These are phyloP conservation scores for Fusarium agapanthi DNA, from an alignment of 2,329 filamentous ascomycete species.

Conservation along the genomic window DNA sequence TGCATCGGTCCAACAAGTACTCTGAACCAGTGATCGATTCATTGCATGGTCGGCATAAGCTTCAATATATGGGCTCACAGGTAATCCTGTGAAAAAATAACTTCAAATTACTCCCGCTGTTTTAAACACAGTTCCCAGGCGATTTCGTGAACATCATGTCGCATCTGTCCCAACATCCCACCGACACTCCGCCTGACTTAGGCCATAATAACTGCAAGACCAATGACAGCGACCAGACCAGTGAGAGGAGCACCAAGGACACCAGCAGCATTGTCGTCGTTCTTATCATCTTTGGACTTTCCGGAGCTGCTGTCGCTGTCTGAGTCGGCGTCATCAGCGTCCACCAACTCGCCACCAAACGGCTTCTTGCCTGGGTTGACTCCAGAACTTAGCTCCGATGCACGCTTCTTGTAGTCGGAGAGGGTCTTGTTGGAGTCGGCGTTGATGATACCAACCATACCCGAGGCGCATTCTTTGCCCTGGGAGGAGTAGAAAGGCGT, in stretches of 20 bases:
- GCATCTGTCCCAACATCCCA: neutral
- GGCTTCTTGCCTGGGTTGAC: slow-evolving; percentile 40
- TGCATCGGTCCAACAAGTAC: neutral
- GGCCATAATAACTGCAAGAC: slow-evolving; percentile 30
- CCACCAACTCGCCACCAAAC: slow-evolving; percentile 45
- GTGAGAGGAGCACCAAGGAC: slow-evolving; percentile 24
- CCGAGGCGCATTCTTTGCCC: slow-evolving; percentile 47
- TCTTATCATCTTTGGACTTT: slow-evolving; percentile 15
- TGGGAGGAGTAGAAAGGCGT: slow-evolving; percentile 53
- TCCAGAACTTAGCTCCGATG: slow-evolving; percentile 37
- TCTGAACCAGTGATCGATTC: neutral
- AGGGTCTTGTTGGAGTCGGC: slow-evolving; percentile 43
- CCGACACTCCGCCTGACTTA: neutral
- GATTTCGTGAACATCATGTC: slow-evolving; percentile 26
- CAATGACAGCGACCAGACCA: slow-evolving; percentile 28
- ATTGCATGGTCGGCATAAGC: neutral
- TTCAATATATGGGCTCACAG: neutral
- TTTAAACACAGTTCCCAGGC: neutral
- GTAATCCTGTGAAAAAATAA: neutral
- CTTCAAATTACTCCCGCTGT: slow-evolving; percentile 7
- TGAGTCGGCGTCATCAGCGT: slow-evolving; percentile 29
- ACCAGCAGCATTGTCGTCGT: slow-evolving; percentile 27
- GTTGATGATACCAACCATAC: slow-evolving; percentile 54
- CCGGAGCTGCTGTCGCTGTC: slow-evolving; percentile 1
- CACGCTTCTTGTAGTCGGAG: slow-evolving; percentile 45